A percentile compares a stretch with the other conserved stretches of the same genome.
Conservation (phyloP, 257 asterid species). For the Gentiana macrophylla region DNA sequence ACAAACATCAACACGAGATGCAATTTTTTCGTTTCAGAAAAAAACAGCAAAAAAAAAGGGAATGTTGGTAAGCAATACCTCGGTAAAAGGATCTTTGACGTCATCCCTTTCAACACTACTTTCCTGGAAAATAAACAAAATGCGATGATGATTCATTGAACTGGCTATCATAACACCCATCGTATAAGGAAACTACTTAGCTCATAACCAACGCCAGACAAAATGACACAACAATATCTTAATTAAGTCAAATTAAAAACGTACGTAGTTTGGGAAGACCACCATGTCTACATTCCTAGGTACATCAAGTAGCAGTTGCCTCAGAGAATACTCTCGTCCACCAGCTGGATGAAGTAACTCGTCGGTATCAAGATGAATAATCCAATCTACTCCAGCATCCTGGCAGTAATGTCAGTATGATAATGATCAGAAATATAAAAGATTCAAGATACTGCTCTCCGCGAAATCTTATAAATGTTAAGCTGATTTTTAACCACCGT, state of each 20-base stretch:
- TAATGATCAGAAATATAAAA: no score
- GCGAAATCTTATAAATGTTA: no score
- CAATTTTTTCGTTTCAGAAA: no score
- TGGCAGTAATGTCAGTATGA: conserved; percentile 8
- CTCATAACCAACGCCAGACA: no score
- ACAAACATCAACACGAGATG: no score
- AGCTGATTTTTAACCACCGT: no score
- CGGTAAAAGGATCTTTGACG: conserved; percentile 86
- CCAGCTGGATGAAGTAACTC: conserved; percentile 95
- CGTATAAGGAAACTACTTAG: no score
- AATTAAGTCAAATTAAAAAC: conserved; percentile 12
- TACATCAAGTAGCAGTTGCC: conserved; percentile 73
- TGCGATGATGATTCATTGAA: no score
- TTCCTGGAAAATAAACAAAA: conserved; percentile 43
- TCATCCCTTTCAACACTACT: conserved; percentile 96
- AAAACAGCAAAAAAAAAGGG: not conserved
- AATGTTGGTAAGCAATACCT: conserved; percentile 38
- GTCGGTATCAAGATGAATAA: conserved; percentile 95
- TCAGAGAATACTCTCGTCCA: conserved; percentile 79
- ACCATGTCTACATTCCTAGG: conserved; percentile 93
- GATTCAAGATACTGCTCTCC: no score
- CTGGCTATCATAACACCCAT: no score
- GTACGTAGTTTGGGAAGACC: conserved; percentile 90
- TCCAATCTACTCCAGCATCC: conserved; percentile 96
- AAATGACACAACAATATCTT: not conserved